Evolutionary conservation across 2,329 filamentous ascomycete species (phyloP).

Genomic region (Aspergillus phoenicis): DNA sequence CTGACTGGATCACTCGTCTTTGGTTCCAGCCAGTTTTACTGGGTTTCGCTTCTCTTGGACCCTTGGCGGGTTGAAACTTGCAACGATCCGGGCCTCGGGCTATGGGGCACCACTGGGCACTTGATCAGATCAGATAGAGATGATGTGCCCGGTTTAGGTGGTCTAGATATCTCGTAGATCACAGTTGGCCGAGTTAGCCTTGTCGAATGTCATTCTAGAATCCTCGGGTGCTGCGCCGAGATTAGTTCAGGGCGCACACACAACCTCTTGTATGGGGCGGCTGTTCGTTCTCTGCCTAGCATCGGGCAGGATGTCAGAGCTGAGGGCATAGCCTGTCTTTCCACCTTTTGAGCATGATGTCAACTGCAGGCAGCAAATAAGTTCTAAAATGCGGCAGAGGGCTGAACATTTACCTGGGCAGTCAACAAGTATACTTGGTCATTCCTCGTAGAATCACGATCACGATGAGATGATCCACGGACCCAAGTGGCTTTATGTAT

Average conservation of each 20-base stretch:
- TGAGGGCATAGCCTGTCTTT: too few species aligned
- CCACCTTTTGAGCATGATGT: too few species aligned
- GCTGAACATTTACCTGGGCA: too few species aligned
- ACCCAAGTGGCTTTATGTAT: too few species aligned
- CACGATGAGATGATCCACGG: too few species aligned
- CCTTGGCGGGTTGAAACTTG: conserved; percentile 1
- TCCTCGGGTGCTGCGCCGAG: background rate
- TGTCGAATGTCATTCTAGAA: conserved; percentile 8
- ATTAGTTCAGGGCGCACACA: background rate
- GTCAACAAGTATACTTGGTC: too few species aligned
- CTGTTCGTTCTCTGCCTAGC: too few species aligned
- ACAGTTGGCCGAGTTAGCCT: background rate
- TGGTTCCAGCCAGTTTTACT: background rate
- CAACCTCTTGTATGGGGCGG: too few species aligned
- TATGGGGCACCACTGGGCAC: background rate
- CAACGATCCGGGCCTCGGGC: background rate
- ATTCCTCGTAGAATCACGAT: too few species aligned
- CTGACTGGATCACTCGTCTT: background rate
- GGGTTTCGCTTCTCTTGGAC: conserved; percentile 1
- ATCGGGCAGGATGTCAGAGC: too few species aligned
- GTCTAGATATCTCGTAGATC: background rate
- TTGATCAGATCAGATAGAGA: conserved; percentile 1
- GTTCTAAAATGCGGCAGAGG: too few species aligned
- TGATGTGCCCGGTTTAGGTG: background rate
- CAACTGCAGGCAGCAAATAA: too few species aligned